Conservation (phyloP, 441 rosid species). For the Jatropha multifida region DNA sequence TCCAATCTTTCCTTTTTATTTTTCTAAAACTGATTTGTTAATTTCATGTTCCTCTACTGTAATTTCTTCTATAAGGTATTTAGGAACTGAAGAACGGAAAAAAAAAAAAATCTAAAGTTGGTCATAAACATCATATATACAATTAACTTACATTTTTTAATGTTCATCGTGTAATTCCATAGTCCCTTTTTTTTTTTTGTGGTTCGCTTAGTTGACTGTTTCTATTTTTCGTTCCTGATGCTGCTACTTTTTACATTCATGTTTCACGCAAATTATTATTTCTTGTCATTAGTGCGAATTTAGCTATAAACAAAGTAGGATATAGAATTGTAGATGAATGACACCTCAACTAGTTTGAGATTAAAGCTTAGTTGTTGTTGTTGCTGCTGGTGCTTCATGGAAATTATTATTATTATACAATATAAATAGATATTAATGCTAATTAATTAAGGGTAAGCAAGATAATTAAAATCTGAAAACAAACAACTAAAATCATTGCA, state of each 20-base stretch:
- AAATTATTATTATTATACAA: background rate
- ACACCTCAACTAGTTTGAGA: no score
- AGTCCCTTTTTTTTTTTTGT: background rate
- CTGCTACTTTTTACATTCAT: no score
- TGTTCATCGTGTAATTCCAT: conserved; percentile 1
- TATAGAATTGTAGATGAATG: no score
- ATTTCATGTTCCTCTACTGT: background rate
- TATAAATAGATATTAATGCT: background rate
- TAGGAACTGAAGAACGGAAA: conserved; percentile 4
- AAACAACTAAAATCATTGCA: background rate
- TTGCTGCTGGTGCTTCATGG: background rate
- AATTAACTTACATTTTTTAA: background rate
- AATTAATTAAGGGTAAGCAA: background rate
- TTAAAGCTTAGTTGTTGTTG: no score
- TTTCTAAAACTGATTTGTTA: no score
- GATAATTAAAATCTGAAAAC: background rate
- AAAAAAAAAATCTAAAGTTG: background rate
- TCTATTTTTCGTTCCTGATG: background rate
- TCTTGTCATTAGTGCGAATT: no score
- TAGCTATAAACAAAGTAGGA: no score
- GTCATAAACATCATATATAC: background rate
- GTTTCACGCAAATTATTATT: no score
- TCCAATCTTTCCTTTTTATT: no score
- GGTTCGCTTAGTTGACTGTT: conserved; percentile 1
- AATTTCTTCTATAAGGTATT: conserved; percentile 10